Percentiles rank a stretch among this genome's conserved stretches.
These are phyloP conservation scores for Sarcocystis neurona DNA, from an alignment of 169 alveolate genomes.

Conservation along the genomic window DNA sequence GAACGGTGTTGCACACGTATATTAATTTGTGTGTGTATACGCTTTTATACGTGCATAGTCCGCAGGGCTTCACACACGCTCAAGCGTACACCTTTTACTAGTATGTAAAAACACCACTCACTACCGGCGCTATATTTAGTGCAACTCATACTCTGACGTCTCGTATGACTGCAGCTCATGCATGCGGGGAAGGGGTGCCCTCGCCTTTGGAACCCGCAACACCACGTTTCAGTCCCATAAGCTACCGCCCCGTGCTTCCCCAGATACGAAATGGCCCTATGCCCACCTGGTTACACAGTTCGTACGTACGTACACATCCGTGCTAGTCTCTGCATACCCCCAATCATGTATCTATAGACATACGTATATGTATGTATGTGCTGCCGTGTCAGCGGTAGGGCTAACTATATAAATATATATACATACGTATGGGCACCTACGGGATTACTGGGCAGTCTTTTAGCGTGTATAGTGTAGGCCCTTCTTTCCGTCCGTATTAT, in stretches of 20 bases:
- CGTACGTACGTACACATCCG: not conserved
- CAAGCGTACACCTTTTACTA: too few species aligned
- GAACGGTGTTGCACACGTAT: too few species aligned
- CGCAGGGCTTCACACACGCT: too few species aligned
- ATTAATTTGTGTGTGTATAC: too few species aligned
- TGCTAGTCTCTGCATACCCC: not conserved
- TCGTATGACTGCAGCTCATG: too few species aligned
- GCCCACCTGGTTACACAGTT: not conserved
- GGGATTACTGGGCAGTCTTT: not conserved
- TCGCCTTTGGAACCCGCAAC: too few species aligned
- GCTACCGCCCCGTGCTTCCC: not conserved
- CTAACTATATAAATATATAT: not conserved
- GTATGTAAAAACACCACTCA: too few species aligned
- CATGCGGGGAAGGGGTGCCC: too few species aligned
- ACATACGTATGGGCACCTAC: not conserved
- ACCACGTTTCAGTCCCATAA: not conserved
- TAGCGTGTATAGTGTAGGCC: not conserved
- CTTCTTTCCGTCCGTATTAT: not conserved
- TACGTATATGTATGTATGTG: not conserved
- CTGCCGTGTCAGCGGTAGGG: too few species aligned
- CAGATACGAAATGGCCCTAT: not conserved
- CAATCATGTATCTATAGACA: not conserved
- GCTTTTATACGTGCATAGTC: too few species aligned
- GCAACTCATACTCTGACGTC: too few species aligned
- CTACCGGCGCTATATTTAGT: too few species aligned